These are phyloP conservation scores for Panus rudis DNA, from an alignment of 768 basidiomycete species.

Conservation along the genomic window DNA sequence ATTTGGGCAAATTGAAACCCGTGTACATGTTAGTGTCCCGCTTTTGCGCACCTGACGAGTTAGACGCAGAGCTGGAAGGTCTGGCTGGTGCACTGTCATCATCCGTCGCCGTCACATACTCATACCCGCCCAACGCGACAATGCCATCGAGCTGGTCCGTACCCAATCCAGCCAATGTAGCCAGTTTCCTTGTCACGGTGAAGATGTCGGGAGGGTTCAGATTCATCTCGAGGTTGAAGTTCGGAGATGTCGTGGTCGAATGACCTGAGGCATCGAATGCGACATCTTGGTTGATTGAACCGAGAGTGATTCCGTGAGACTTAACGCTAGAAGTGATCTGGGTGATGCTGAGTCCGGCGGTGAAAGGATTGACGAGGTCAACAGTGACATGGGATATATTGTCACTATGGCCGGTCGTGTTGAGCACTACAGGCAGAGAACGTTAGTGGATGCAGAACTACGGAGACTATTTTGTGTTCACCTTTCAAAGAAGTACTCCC, in stretches of 20 bases:
- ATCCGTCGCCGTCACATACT: slow-evolving; percentile 35
- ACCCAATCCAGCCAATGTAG: slow-evolving; percentile 54
- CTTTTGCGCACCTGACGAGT: slow-evolving; percentile 20
- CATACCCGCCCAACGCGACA: slow-evolving; percentile 58
- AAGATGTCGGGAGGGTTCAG: slow-evolving; percentile 63
- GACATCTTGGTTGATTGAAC: slow-evolving; percentile 47
- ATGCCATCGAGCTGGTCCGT: slow-evolving; percentile 60
- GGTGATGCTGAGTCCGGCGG: slow-evolving; percentile 49
- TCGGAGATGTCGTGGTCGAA: slow-evolving; percentile 48
- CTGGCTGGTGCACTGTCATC: slow-evolving; percentile 28
- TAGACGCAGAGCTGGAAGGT: no score
- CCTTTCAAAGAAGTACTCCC: slow-evolving; percentile 47
- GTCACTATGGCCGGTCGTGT: slow-evolving; percentile 54
- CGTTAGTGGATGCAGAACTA: no score
- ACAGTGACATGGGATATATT: slow-evolving; percentile 64
- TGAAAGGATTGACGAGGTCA: slow-evolving; percentile 61
- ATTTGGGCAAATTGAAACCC: slow-evolving; percentile 56
- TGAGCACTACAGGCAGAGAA: slow-evolving; percentile 36
- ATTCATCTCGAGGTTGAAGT: slow-evolving; percentile 56
- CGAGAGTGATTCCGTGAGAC: slow-evolving; percentile 54
- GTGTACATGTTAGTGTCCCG: slow-evolving; percentile 32
- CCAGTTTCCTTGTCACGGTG: slow-evolving; percentile 60
- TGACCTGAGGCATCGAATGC: slow-evolving; percentile 49
- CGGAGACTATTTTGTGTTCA: no score
- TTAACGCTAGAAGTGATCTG: slow-evolving; percentile 53